These are phyloP conservation scores for Alternaria infectoria DNA, from an alignment of 2,329 filamentous ascomycete species.

Conservation along the genomic window DNA sequence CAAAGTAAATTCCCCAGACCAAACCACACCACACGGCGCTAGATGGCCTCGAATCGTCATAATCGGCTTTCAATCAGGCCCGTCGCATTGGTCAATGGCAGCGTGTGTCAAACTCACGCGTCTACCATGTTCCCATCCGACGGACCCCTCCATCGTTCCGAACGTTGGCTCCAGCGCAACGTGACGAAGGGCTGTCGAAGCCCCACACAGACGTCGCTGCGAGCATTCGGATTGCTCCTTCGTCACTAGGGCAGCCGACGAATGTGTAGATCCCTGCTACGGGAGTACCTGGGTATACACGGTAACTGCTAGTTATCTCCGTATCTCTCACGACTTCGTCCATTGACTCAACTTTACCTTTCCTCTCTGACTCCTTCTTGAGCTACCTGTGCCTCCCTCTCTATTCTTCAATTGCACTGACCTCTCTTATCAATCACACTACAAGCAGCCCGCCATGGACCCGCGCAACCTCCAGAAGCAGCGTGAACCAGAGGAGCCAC, in stretches of 20 bases:
- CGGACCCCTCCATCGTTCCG: conserved; percentile 26
- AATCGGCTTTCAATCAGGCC: conserved; percentile 20
- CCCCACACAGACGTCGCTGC: conserved; percentile 24
- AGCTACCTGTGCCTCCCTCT: not conserved
- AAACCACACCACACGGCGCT: conserved; percentile 10
- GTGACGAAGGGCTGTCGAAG: conserved; percentile 11
- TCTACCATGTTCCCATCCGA: conserved; percentile 13
- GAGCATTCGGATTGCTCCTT: conserved; percentile 22
- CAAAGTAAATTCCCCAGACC: conserved; percentile 21
- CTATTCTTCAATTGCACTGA: not conserved
- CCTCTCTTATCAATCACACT: not conserved
- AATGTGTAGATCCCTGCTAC: conserved; percentile 20
- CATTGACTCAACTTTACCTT: conserved; percentile 1
- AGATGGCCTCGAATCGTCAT: conserved; percentile 25
- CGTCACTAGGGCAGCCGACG: conserved; percentile 22
- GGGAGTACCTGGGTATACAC: conserved; percentile 25
- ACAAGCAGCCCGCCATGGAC: conserved; percentile 38
- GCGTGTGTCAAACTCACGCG: conserved; percentile 14
- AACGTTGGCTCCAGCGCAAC: conserved; percentile 19
- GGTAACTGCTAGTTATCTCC: conserved; percentile 25
- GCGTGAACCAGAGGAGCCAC: conserved; percentile 46
- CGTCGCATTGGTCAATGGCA: conserved; percentile 33
- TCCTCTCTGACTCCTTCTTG: not conserved
- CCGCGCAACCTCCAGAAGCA: conserved; percentile 45
- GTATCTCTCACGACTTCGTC: conserved; percentile 26